Evolutionary conservation across 1,284 basidiomycete genomes (phyloP).

Genomic region (Exsudoporus floridanus): DNA sequence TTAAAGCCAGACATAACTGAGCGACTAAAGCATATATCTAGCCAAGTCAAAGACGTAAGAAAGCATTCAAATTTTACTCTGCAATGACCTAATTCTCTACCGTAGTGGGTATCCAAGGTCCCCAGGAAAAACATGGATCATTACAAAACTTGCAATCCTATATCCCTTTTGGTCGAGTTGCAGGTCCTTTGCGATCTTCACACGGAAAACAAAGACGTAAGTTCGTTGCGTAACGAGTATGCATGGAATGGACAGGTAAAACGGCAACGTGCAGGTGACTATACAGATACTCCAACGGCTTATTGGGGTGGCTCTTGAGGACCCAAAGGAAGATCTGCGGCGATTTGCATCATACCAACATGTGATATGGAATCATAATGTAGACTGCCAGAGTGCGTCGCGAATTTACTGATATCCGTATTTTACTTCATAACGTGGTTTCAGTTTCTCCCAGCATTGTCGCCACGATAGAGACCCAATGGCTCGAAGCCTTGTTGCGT

Average conservation of each 20-base stretch:
- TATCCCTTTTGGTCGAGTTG: constrained; percentile 25
- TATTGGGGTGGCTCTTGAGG: constrained; percentile 38
- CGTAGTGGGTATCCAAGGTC: constrained; percentile 18
- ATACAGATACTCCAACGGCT: constrained; percentile 26
- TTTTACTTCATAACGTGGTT: neutral
- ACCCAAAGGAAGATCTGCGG: constrained; percentile 37
- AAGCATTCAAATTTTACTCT: neutral
- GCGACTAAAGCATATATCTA: constrained; percentile 18
- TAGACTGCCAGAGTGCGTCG: constrained; percentile 36
- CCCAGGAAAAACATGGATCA: neutral
- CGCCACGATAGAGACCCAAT: constrained; percentile 41
- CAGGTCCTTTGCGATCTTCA: constrained; percentile 23
- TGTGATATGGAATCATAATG: constrained; percentile 49
- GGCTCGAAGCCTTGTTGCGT: constrained; percentile 54
- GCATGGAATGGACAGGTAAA: neutral
- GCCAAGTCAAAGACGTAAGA: constrained; percentile 26
- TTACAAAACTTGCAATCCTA: constrained; percentile 13
- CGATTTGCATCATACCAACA: constrained; percentile 56
- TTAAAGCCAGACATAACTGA: constrained; percentile 5
- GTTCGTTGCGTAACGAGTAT: neutral
- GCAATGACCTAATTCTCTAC: constrained; percentile 9
- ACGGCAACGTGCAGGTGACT: constrained; percentile 10
- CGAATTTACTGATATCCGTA: neutral
- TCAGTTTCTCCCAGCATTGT: constrained; percentile 38
- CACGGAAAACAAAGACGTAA: constrained; percentile 19